Percentiles rank a stretch among this genome's conserved stretches.
Evolutionary conservation across 495 filamentous ascomycete species (phyloP).

Genomic region (Wilcoxina mikolae): DNA sequence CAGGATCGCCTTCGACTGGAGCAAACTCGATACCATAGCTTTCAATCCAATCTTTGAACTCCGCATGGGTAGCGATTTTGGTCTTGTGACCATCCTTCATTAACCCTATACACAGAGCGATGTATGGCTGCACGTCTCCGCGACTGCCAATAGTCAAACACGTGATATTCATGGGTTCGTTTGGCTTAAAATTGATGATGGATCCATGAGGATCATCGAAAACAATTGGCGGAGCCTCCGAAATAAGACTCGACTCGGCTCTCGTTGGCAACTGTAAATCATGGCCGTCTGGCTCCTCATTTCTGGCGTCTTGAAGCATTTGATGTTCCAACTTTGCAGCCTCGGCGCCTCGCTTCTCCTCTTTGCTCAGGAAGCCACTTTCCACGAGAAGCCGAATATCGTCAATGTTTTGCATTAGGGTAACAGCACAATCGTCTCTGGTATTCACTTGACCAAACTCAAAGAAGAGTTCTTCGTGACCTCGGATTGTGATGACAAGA

Average conservation of each 20-base stretch:
- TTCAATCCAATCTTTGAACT: slow-evolving; percentile 80
- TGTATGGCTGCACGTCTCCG: slow-evolving; percentile 95
- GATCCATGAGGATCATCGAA: slow-evolving; percentile 90
- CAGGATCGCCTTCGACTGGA: slow-evolving; percentile 77
- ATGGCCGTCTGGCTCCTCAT: slow-evolving; percentile 19
- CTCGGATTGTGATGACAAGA: slow-evolving; percentile 77
- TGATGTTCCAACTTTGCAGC: slow-evolving; percentile 70
- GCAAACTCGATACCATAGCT: slow-evolving; percentile 86
- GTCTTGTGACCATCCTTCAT: slow-evolving; percentile 74
- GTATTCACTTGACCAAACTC: slow-evolving; percentile 65
- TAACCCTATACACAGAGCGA: slow-evolving; percentile 84
- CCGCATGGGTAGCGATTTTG: slow-evolving; percentile 78
- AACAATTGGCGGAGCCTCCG: slow-evolving; percentile 53
- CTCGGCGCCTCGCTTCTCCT: slow-evolving; percentile 57
- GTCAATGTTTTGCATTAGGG: slow-evolving; percentile 60
- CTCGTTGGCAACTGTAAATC: slow-evolving; percentile 41
- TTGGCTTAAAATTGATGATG: slow-evolving; percentile 87
- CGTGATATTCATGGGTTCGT: slow-evolving; percentile 66
- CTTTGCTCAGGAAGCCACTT: slow-evolving; percentile 50
- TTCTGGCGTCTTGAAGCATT: slow-evolving; percentile 61
- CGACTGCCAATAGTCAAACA: slow-evolving; percentile 92
- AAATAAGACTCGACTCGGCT: slow-evolving; percentile 4
- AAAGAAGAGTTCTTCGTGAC: slow-evolving; percentile 94
- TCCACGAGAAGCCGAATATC: slow-evolving; percentile 56
- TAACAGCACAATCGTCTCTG: slow-evolving; percentile 79